A percentile compares a stretch with the other conserved stretches of the same genome.
phyloP scores from a whole-genome alignment of 306 rosid species.

The Phaseolus lunatus region DNA sequence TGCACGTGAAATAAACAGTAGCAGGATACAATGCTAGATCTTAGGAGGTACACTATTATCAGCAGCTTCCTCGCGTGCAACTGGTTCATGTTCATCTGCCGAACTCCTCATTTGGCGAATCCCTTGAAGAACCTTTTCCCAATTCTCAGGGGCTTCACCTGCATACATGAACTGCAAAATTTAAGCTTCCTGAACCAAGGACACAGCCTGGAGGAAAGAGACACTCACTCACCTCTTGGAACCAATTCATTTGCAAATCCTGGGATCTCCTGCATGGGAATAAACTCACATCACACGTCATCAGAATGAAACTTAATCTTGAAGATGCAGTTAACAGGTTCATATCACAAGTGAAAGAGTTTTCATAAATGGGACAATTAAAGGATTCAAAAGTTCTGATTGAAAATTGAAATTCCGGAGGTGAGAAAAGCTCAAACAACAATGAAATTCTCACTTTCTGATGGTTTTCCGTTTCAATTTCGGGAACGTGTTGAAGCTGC shows the following conservation, averaged over 20 bases:
- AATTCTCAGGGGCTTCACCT: slow-evolving; percentile 73
- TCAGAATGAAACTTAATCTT: no score
- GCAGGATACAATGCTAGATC: slow-evolving; percentile 55
- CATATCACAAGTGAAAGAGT: neutral
- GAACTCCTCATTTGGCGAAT: slow-evolving; percentile 76
- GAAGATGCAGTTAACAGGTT: neutral
- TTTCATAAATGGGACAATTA: neutral
- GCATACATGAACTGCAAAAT: slow-evolving; percentile 17
- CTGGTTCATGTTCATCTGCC: slow-evolving; percentile 73
- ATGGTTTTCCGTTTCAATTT: slow-evolving; percentile 29
- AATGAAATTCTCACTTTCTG: slow-evolving; percentile 45
- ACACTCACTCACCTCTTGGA: neutral
- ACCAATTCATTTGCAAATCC: slow-evolving; percentile 51
- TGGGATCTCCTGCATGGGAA: slow-evolving; percentile 45
- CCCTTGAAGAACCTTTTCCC: slow-evolving; percentile 82
- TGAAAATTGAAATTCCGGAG: neutral
- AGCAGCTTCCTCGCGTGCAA: slow-evolving; percentile 68
- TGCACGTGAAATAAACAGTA: neutral
- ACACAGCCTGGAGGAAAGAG: neutral
- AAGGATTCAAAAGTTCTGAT: neutral
- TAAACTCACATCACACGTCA: no score
- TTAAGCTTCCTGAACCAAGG: slow-evolving; percentile 33
- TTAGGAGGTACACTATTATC: slow-evolving; percentile 66
- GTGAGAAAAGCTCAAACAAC: neutral
- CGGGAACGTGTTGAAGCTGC: slow-evolving; percentile 32